phyloP scores from a whole-genome alignment of 768 basidiomycete genomes.

The Psilocybe cubensis region DNA sequence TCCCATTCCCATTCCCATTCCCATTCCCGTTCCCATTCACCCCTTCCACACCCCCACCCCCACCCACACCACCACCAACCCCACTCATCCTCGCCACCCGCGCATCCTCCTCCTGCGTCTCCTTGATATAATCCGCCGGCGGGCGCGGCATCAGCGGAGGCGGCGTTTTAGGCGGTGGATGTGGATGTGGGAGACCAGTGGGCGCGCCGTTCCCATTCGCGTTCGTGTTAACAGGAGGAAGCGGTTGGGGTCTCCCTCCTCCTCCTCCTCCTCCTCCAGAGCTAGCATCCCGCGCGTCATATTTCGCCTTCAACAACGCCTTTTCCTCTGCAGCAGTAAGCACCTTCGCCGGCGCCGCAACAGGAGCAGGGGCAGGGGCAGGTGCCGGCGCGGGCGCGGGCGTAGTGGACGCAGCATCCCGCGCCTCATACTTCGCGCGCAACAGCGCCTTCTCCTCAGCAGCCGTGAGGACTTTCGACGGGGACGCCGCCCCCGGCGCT shows the following conservation, averaged over 20 bases:
- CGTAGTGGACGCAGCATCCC: no score
- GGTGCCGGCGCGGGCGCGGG: no score
- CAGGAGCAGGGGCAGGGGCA: no score
- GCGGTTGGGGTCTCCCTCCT: no score
- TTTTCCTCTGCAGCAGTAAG: no score
- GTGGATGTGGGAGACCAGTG: neutral
- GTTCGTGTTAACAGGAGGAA: conserved; percentile 11
- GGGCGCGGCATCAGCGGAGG: conserved; percentile 80
- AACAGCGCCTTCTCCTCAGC: conserved; percentile 81
- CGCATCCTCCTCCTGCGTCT: conserved; percentile 77
- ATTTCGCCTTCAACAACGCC: no score
- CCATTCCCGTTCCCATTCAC: no score
- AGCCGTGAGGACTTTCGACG: conserved; percentile 53
- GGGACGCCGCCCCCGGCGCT: conserved; percentile 25
- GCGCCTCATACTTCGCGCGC: conserved; percentile 62
- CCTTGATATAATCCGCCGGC: conserved; percentile 78
- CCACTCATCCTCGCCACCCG: conserved; percentile 49
- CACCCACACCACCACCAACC: conserved; percentile 43
- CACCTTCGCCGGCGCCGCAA: no score
- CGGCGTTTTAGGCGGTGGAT: conserved; percentile 49
- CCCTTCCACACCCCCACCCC: conserved; percentile 31
- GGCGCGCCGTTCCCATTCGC: conserved; percentile 7
- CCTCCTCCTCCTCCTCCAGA: no score
- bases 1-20: no score
- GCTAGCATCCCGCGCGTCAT: no score